These are phyloP conservation scores for Noccaea bulbosa DNA, from an alignment of 345 rosid genomes.

Conservation along the genomic window DNA sequence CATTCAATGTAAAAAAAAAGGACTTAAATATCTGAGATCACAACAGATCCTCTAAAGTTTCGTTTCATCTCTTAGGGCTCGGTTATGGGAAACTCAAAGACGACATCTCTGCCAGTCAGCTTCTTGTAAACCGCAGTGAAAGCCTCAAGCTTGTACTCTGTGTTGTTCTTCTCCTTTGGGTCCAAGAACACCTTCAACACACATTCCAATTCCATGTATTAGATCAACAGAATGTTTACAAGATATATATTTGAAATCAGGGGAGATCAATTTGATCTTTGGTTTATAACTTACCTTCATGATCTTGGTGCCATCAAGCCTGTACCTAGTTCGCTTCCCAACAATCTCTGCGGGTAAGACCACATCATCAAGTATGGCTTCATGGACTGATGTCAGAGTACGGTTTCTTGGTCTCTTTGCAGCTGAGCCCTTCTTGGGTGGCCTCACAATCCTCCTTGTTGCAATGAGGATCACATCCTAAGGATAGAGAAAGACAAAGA, in stretches of 20 bases:
- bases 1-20: neutral
- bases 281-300: conserved; percentile 58
- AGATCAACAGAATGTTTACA: neutral
- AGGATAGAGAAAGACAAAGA: neutral
- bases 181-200: conserved; percentile 71
- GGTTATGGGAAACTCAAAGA: conserved; percentile 69
- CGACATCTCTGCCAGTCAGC: conserved; percentile 79
- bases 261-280: neutral
- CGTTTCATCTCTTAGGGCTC: conserved; percentile 54
- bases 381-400: conserved; percentile 79
- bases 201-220: neutral
- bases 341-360: conserved; percentile 93
- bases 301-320: conserved; percentile 82
- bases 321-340: conserved; percentile 78
- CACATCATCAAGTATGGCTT: conserved; percentile 85
- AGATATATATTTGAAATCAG: neutral
- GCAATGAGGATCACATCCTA: conserved; percentile 84
- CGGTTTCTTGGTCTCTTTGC: conserved; percentile 89
- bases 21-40: conserved; percentile 4
- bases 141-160: conserved; percentile 79
- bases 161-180: conserved; percentile 78
- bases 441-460: conserved; percentile 76
- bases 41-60: neutral
- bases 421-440: conserved; percentile 95
- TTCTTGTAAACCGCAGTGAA: conserved; percentile 81